Conservation (phyloP, 129 eudicot genomes). For the Deinandra increscens region DNA sequence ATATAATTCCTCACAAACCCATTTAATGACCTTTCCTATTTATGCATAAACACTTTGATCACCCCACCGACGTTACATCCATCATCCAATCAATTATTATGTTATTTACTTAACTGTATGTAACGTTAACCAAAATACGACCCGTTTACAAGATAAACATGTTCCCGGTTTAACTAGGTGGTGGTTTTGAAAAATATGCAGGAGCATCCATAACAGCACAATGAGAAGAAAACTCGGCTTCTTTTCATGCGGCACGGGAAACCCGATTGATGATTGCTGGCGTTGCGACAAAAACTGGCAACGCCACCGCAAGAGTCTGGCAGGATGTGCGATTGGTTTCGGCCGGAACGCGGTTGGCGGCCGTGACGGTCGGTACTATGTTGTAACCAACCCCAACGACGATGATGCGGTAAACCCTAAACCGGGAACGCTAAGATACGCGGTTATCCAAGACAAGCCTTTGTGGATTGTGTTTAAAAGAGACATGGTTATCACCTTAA, state of each 20-base stretch:
- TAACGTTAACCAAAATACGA: too few species aligned
- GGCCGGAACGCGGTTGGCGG: conserved; percentile 90
- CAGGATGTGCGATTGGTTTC: conserved; percentile 82
- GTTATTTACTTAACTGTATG: too few species aligned
- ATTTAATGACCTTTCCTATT: conserved; percentile 37
- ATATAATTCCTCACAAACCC: conserved; percentile 24
- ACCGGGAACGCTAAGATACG: conserved; percentile 83
- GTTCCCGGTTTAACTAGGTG: neutral
- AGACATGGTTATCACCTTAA: conserved; percentile 77
- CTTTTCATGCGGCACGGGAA: conserved; percentile 86
- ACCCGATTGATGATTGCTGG: conserved; percentile 92
- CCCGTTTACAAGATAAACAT: too few species aligned
- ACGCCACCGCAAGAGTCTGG: conserved; percentile 61
- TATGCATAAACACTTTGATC: conserved; percentile 11
- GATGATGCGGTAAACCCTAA: conserved; percentile 72
- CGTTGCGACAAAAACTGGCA: conserved; percentile 74
- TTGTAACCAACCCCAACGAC: conserved; percentile 59
- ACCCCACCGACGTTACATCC: conserved; percentile 37
- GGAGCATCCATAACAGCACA: conserved; percentile 69
- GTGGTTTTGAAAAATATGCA: conserved; percentile 26
- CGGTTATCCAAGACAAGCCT: conserved; percentile 83
- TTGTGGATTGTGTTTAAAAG: conserved; percentile 80
- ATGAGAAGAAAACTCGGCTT: conserved; percentile 71
- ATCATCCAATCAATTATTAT: neutral
- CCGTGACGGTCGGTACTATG: conserved; percentile 71